Evolutionary conservation across 169 alveolate species (phyloP).

Genomic region (Amoebophrya sp.): DNA sequence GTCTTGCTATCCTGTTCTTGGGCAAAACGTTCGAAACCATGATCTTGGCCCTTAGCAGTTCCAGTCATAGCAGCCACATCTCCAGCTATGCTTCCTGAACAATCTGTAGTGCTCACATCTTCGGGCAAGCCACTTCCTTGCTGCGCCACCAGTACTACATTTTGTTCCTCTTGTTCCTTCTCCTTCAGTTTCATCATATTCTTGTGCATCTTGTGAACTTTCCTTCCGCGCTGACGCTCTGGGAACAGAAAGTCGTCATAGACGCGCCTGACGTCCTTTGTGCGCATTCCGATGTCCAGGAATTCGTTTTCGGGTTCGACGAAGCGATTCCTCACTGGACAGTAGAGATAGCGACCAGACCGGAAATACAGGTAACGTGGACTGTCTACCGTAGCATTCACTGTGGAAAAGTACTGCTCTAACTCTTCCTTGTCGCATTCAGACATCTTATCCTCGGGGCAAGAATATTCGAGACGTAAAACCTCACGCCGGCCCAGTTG

Average conservation of each 20-base stretch:
- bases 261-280: neutral
- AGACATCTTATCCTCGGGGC: no score
- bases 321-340: neutral
- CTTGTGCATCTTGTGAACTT: neutral
- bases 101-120: neutral
- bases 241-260: no score
- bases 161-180: neutral
- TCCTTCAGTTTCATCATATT: neutral
- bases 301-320: neutral
- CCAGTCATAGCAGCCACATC: neutral
- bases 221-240: no score
- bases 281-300: neutral
- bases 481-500: no score
- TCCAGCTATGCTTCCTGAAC: neutral
- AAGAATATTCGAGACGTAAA: no score
- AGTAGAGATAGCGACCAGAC: neutral
- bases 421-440: no score
- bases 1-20: no score
- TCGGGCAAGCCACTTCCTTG: no score
- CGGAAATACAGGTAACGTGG: neutral
- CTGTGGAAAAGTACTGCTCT: slow-evolving; percentile 16
- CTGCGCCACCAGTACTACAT: neutral
- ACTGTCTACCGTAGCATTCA: no score
- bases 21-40: no score
- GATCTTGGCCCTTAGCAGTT: no score